These are phyloP conservation scores for Rhizophlyctis rosea DNA, from an alignment of 192 early-diverging fungal species.

Conservation along the genomic window DNA sequence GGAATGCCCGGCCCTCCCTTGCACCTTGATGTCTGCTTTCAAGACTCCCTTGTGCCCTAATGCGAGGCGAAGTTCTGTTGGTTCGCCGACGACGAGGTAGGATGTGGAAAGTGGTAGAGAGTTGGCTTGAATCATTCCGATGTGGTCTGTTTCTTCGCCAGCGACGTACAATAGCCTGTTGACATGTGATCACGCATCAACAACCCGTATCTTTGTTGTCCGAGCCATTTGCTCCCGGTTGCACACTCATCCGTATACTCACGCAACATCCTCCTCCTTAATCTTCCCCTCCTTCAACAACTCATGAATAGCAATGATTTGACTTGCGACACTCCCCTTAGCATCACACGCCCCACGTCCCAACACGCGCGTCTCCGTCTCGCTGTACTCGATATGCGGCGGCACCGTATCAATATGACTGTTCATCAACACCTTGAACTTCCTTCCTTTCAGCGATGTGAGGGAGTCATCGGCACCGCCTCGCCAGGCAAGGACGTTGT, in stretches of 20 bases:
- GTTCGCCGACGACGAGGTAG: slow-evolving; percentile 49
- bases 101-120: slow-evolving; percentile 35
- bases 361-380: neutral
- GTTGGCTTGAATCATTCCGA: slow-evolving; percentile 48
- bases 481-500: slow-evolving; percentile 11
- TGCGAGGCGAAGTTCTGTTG: slow-evolving; percentile 45
- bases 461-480: no score
- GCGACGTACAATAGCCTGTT: slow-evolving; percentile 47
- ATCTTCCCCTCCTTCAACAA: slow-evolving; percentile 44
- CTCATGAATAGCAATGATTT: slow-evolving; percentile 43
- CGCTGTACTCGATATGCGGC: slow-evolving; percentile 37
- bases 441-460: slow-evolving; percentile 40
- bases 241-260: no score
- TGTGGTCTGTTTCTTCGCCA: slow-evolving; percentile 50
- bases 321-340: slow-evolving; percentile 46
- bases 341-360: slow-evolving; percentile 36
- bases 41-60: slow-evolving; percentile 52
- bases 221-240: no score
- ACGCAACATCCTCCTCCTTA: slow-evolving; percentile 45
- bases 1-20: slow-evolving; percentile 31
- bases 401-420: slow-evolving; percentile 51
- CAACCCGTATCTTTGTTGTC: no score
- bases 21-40: slow-evolving; percentile 16
- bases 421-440: slow-evolving; percentile 43
- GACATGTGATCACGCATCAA: no score